Conservation (phyloP, 805 yeast genomes). For the Tetrapisispora iriomotensis region DNA sequence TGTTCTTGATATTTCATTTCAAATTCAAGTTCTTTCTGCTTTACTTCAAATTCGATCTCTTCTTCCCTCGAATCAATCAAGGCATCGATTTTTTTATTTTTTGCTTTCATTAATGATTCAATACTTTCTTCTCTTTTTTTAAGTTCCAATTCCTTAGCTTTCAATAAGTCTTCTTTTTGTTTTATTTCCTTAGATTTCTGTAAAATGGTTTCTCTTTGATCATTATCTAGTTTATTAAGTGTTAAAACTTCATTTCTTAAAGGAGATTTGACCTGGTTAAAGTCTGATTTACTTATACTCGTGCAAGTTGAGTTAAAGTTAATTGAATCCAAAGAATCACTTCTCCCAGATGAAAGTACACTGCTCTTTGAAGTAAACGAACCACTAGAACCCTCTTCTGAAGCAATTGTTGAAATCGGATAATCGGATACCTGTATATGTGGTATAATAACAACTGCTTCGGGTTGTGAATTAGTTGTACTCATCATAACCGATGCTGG, state of each 20-base stretch:
- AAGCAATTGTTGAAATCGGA: too few species aligned
- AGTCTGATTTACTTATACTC: not conserved
- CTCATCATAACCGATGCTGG: too few species aligned
- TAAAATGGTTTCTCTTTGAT: too few species aligned
- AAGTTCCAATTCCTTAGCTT: not conserved
- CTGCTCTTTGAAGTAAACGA: too few species aligned
- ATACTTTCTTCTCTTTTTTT: not conserved
- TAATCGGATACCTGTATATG: too few species aligned
- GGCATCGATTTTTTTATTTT: not conserved
- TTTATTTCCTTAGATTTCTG: not conserved
- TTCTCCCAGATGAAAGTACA: too few species aligned
- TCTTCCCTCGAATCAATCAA: not conserved
- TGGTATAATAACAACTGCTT: too few species aligned
- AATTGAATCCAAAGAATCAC: not conserved
- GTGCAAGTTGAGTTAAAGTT: not conserved
- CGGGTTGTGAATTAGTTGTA: too few species aligned
- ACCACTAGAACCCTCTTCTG: too few species aligned
- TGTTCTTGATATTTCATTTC: not conserved
- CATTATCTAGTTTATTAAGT: not conserved
- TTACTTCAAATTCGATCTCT: constrained; percentile 1
- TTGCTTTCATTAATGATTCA: not conserved
- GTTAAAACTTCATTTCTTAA: not conserved
- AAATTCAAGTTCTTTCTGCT: constrained; percentile 1
- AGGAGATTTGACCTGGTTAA: not conserved
- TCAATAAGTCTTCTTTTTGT: not conserved